Conservation (phyloP, 2,329 filamentous ascomycete genomes). For the Stagonosporopsis chrysanthemi region DNA sequence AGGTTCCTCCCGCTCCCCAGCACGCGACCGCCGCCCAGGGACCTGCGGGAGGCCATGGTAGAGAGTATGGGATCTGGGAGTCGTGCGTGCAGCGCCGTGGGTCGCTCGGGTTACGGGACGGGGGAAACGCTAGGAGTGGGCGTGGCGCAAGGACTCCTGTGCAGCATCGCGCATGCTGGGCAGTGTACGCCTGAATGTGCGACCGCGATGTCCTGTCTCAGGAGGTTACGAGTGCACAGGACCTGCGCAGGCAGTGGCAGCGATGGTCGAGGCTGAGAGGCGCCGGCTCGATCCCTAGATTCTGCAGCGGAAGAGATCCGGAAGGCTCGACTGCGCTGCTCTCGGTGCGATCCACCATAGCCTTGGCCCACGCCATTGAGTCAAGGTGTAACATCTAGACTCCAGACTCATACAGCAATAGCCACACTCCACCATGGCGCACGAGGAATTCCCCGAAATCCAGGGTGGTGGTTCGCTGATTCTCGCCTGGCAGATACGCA, state of each 20-base stretch:
- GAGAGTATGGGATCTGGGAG: neutral
- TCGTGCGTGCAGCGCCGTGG: conserved; percentile 15
- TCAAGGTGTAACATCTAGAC: conserved; percentile 34
- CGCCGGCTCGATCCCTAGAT: no score
- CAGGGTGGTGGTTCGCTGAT: conserved; percentile 93
- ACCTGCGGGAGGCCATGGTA: conserved; percentile 61
- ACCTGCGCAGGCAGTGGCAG: neutral
- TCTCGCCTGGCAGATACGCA: conserved; percentile 91
- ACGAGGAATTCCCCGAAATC: conserved; percentile 72
- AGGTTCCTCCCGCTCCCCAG: conserved; percentile 86
- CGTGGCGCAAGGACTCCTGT: conserved; percentile 27
- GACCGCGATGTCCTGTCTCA: neutral
- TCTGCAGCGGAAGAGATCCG: no score
- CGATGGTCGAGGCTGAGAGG: neutral
- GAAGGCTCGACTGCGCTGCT: conserved; percentile 13
- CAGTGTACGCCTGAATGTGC: conserved; percentile 6
- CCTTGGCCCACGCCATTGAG: conserved; percentile 22
- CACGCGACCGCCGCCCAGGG: conserved; percentile 87
- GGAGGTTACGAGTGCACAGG: neutral
- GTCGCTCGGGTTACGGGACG: conserved; percentile 26
- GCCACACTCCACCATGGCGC: conserved; percentile 53
- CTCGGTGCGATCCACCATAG: conserved; percentile 10
- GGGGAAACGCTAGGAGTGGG: conserved; percentile 25
- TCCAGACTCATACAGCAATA: conserved; percentile 24
- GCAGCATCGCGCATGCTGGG: conserved; percentile 19